phyloP scores from a whole-genome alignment of 257 asterid genomes.

The Nicotiana tabacum region DNA sequence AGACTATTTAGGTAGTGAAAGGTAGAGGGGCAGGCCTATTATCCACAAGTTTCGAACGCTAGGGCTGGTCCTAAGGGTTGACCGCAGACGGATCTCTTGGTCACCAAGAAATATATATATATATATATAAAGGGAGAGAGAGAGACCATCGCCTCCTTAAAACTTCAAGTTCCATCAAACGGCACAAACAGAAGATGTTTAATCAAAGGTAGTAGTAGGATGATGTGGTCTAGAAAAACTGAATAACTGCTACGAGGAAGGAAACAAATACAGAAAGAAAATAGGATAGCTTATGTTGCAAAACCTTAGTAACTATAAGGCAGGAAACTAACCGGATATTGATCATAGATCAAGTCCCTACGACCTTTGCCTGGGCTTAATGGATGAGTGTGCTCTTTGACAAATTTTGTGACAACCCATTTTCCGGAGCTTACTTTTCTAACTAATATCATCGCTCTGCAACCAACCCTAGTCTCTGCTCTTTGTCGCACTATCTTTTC shows the following conservation, averaged over 20 bases:
- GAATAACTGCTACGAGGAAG: neutral
- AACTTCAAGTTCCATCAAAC: neutral
- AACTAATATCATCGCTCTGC: conserved; percentile 94
- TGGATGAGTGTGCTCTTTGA: conserved; percentile 88
- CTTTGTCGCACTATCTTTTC: conserved; percentile 92
- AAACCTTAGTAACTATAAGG: neutral
- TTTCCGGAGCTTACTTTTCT: conserved; percentile 76
- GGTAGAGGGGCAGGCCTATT: no score
- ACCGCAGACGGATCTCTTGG: no score
- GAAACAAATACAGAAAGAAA: neutral
- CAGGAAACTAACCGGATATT: conserved; percentile 57
- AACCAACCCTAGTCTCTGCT: conserved; percentile 95
- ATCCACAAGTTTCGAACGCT: no score
- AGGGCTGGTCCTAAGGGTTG: no score
- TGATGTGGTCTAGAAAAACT: neutral
- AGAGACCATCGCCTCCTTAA: neutral
- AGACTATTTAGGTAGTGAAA: no score
- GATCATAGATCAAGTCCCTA: conserved; percentile 75
- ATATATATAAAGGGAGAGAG: no score
- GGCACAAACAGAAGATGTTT: neutral
- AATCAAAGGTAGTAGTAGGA: neutral
- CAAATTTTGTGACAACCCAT: conserved; percentile 86
- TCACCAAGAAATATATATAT: no score
- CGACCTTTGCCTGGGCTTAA: conserved; percentile 89
- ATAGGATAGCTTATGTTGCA: neutral